phyloP scores from a whole-genome alignment of 495 filamentous ascomycete genomes.

The Pyronema domesticum region DNA sequence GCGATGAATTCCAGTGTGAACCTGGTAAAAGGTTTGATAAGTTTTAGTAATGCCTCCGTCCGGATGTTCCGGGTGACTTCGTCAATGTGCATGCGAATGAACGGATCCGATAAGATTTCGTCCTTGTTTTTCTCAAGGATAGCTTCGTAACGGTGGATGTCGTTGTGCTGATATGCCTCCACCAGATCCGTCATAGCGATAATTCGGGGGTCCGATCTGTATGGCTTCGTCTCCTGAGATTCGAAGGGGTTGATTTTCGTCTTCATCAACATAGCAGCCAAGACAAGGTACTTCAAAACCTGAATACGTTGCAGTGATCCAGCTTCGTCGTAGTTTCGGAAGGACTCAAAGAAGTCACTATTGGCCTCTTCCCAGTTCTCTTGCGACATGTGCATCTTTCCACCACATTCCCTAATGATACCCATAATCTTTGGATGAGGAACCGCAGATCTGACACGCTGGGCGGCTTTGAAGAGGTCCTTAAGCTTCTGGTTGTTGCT shows the following conservation, averaged over 20 bases:
- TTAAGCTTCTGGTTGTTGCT: conserved; percentile 96
- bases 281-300: conserved; percentile 89
- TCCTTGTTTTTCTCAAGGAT: conserved; percentile 65
- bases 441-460: conserved; percentile 82
- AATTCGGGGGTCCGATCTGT: conserved; percentile 87
- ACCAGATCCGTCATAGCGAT: conserved; percentile 94
- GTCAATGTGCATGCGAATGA: conserved; percentile 98
- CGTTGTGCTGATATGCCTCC: conserved; percentile 88
- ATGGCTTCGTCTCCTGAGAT: conserved; percentile 98
- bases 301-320: conserved; percentile 91
- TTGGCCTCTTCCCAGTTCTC: conserved; percentile 98
- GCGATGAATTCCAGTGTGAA: conserved; percentile 78
- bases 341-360: conserved; percentile 95
- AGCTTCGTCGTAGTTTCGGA: conserved; percentile 96
- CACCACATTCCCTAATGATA: conserved; percentile 93
- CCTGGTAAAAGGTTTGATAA: conserved; percentile 86
- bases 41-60: conserved; percentile 80
- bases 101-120: conserved; percentile 77
- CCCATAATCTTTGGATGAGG: conserved; percentile 98
- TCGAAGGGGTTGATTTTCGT: conserved; percentile 99
- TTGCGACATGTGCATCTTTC: conserved; percentile 89
- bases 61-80: conserved; percentile 97
- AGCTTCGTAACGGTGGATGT: conserved; percentile 77
- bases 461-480: conserved; percentile 71
- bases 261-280: conserved; percentile 97